A percentile compares a stretch with the other conserved stretches of the same genome.
Conservation (phyloP, 2,329 filamentous ascomycete genomes). For the Mariannaea sp. region DNA sequence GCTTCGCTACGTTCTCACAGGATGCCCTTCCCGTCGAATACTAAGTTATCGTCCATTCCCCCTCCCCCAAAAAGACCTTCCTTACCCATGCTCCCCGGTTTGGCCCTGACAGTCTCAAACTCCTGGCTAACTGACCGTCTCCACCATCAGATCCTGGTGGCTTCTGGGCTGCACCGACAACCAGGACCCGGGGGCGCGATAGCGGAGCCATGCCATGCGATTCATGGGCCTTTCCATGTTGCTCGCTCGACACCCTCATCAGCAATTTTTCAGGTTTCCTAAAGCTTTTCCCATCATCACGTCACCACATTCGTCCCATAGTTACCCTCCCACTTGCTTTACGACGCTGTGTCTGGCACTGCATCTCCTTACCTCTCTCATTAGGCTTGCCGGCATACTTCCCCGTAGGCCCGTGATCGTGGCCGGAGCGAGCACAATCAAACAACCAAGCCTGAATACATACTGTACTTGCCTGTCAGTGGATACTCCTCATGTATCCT, state of each 20-base stretch:
- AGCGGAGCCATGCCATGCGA: slow-evolving; percentile 29
- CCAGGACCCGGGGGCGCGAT: slow-evolving; percentile 34
- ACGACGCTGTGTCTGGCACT: slow-evolving; percentile 4
- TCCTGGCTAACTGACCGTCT: slow-evolving; percentile 19
- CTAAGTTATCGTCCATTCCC: neutral
- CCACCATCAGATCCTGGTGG: slow-evolving; percentile 34
- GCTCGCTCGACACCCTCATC: slow-evolving; percentile 15
- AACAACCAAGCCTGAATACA: slow-evolving; percentile 23
- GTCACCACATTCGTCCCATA: slow-evolving; percentile 29
- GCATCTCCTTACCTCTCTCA: slow-evolving; percentile 8
- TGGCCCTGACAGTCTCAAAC: slow-evolving; percentile 21
- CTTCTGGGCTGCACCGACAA: slow-evolving; percentile 35
- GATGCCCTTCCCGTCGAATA: slow-evolving; percentile 4
- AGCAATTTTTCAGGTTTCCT: slow-evolving; percentile 8
- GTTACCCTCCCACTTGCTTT: slow-evolving; percentile 15
- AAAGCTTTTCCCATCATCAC: slow-evolving; percentile 14
- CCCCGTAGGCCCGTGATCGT: slow-evolving; percentile 22
- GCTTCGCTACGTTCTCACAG: slow-evolving; percentile 11
- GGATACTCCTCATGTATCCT: slow-evolving; percentile 30
- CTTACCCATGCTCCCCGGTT: slow-evolving; percentile 22
- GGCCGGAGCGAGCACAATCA: slow-evolving; percentile 28
- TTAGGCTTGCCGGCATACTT: slow-evolving; percentile 27
- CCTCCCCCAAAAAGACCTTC: neutral
- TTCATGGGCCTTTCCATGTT: slow-evolving; percentile 19
- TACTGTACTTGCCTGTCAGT: slow-evolving; percentile 35